Conservation (phyloP, 2,329 filamentous ascomycete genomes). For the Xylariaceae sp. region DNA sequence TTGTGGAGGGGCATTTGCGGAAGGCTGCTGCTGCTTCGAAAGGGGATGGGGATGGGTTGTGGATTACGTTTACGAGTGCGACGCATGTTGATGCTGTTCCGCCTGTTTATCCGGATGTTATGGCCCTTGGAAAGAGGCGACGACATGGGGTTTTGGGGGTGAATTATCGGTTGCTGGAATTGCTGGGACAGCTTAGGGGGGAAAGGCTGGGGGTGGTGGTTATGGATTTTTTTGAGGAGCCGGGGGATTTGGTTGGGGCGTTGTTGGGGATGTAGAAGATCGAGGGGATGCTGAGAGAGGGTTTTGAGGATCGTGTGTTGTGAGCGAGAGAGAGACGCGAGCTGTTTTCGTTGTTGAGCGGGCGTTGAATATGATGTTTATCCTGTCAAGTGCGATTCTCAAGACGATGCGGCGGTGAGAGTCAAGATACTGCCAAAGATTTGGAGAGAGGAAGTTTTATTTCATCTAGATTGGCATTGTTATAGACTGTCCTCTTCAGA, state of each 20-base stretch:
- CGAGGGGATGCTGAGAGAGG: too few relatives aligned
- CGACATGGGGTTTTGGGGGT: constrained; percentile 34
- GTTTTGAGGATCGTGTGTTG: background rate
- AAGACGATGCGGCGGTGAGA: too few relatives aligned
- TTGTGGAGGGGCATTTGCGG: constrained; percentile 36
- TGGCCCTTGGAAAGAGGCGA: constrained; percentile 39
- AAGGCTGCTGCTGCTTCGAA: constrained; percentile 31
- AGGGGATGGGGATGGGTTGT: constrained; percentile 34
- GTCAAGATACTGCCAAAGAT: too few relatives aligned
- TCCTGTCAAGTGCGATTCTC: too few relatives aligned
- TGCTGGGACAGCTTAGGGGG: constrained; percentile 36
- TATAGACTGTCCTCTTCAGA: too few relatives aligned
- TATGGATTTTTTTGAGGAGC: constrained; percentile 47
- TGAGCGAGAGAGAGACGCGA: too few relatives aligned
- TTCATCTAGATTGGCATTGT: too few relatives aligned
- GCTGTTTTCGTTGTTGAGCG: too few relatives aligned
- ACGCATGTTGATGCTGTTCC: constrained; percentile 38
- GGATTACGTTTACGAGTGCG: constrained; percentile 44
- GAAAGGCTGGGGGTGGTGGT: constrained; percentile 47
- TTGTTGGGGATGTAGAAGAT: constrained; percentile 30
- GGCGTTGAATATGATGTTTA: too few relatives aligned
- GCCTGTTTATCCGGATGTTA: constrained; percentile 39
- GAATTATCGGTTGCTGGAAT: constrained; percentile 38
- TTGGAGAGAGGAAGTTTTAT: too few relatives aligned
- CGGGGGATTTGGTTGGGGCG: constrained; percentile 36